Base-by-base conservation (phyloP, 495 filamentous ascomycete species). In the Lepraria neglecta region DNA sequence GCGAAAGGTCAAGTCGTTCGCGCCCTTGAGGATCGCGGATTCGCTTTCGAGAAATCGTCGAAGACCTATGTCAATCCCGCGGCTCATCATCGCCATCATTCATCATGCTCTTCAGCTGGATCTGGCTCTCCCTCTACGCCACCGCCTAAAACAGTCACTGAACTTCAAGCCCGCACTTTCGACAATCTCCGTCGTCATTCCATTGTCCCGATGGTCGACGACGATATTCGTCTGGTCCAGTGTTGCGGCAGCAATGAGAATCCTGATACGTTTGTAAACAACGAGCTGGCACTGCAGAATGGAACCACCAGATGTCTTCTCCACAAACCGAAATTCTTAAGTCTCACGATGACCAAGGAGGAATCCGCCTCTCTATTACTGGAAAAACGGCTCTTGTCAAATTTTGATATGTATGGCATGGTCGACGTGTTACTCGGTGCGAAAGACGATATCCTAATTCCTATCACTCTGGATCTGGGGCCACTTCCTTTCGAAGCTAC, bases 401-500 rank as follows among this genome's bases (percentile, higher is more conserved):
- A 87, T 56, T 87, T 80, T 52, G 70, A 69, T 50, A 58, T 87
- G 61, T 31, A 50, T n/a, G 59, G 79, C 21, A 71, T 69, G 1
- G 71, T 74, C 24, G 79, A 86, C 64, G 78, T 87, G 6, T 77
- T 97, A 1, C 81, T 95, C 0, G 92, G 94, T 14, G 86, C 86
- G 33, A 89, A 86, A 47, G 87, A 90, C 52, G 87, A 90, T 54
- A 81, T 84, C 38, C 81, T 96, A 17, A 83, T 97, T 15, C 92
- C 94, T 0, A 94, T 98, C 63, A 92, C 88, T 64, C 80, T 98
- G 3, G 91, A 97, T 65, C 77, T 98, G 54, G 81, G 81, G 24
- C 84, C 85, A 33, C 77, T 97, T 3, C 90, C 92, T 1, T 78
- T 91, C 27, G 92, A 96, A 72, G 91, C 89, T 4, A 95, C 91